These are phyloP conservation scores for Coprinopsis sp. DNA, from an alignment of 768 basidiomycete genomes.

Conservation along the genomic window DNA sequence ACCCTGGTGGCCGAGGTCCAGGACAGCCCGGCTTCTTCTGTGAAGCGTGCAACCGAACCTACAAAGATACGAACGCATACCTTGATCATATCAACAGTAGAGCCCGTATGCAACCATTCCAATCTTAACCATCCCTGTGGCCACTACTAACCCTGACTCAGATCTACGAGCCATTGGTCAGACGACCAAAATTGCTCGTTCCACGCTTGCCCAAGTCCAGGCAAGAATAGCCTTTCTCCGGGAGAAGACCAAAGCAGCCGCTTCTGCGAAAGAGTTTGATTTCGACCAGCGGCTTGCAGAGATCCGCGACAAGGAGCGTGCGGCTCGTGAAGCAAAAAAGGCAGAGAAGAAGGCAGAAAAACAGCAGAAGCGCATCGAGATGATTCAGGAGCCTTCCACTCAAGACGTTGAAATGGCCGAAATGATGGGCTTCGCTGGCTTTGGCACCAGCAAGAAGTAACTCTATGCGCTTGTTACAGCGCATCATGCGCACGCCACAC, in stretches of 20 bases:
- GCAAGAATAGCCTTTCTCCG: slow-evolving; percentile 84
- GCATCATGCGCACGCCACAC: slow-evolving; percentile 22
- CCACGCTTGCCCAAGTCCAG: slow-evolving; percentile 90
- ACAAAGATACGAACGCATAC: slow-evolving; percentile 92
- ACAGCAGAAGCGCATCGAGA: slow-evolving; percentile 63
- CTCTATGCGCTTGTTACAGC: slow-evolving; percentile 4
- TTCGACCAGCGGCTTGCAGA: slow-evolving; percentile 87
- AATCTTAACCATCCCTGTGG: too few relatives aligned
- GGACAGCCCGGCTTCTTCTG: slow-evolving; percentile 95
- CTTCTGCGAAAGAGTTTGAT: slow-evolving; percentile 87
- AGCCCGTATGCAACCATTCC: slow-evolving; percentile 60
- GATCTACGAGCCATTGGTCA: slow-evolving; percentile 95
- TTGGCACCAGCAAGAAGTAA: slow-evolving; percentile 83
- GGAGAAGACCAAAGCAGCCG: slow-evolving; percentile 79
- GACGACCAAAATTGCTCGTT: slow-evolving; percentile 85
- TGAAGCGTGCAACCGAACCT: slow-evolving; percentile 84
- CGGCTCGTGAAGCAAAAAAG: slow-evolving; percentile 68
- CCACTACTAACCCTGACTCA: too few relatives aligned
- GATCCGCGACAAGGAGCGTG: slow-evolving; percentile 68
- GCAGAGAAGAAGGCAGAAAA: slow-evolving; percentile 75
- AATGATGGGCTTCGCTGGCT: slow-evolving; percentile 91
- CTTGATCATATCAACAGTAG: slow-evolving; percentile 94
- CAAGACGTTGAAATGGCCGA: slow-evolving; percentile 66
- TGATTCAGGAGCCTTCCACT: slow-evolving; percentile 46
- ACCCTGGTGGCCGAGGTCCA: slow-evolving; percentile 74